These are phyloP conservation scores for Rhizomucor miehei DNA, from an alignment of 371 early-diverging fungal species.

Conservation along the genomic window DNA sequence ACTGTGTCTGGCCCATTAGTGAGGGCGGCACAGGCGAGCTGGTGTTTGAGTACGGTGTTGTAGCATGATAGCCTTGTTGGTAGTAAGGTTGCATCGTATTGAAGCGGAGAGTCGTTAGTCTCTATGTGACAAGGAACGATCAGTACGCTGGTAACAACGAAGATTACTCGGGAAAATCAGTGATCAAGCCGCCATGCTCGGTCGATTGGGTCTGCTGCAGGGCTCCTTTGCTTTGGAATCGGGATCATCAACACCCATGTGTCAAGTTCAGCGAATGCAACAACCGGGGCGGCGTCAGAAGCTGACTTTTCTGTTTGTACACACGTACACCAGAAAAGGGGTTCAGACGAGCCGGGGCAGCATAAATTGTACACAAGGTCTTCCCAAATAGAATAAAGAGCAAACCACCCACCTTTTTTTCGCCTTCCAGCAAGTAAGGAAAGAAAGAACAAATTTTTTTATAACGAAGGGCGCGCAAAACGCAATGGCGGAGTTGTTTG, in stretches of 20 bases:
- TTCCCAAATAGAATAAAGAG: slow-evolving; percentile 5
- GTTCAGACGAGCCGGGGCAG: too few relatives aligned
- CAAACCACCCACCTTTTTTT: background rate
- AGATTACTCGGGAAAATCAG: too few relatives aligned
- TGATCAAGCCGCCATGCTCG: too few relatives aligned
- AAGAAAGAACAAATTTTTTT: slow-evolving; percentile 5
- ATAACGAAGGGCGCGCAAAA: too few relatives aligned
- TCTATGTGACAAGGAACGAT: slow-evolving; percentile 9
- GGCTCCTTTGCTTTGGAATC: too few relatives aligned
- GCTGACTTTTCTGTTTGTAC: slow-evolving; percentile 15
- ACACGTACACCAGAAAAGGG: slow-evolving; percentile 4
- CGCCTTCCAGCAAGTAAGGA: slow-evolving; percentile 2
- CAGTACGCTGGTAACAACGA: background rate
- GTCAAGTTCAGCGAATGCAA: too few relatives aligned
- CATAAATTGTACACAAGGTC: background rate
- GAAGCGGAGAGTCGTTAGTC: slow-evolving; percentile 16
- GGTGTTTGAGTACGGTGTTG: slow-evolving; percentile 12
- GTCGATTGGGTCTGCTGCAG: too few relatives aligned
- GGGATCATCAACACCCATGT: too few relatives aligned
- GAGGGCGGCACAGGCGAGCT: slow-evolving; percentile 16
- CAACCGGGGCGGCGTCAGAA: slow-evolving; percentile 9
- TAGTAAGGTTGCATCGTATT: slow-evolving; percentile 22
- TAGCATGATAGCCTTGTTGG: slow-evolving; percentile 22
- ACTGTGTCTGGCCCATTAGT: background rate
- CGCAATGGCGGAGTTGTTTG: too few relatives aligned